Conservation (phyloP, 768 basidiomycete genomes). For the Termitomyces sp. region DNA sequence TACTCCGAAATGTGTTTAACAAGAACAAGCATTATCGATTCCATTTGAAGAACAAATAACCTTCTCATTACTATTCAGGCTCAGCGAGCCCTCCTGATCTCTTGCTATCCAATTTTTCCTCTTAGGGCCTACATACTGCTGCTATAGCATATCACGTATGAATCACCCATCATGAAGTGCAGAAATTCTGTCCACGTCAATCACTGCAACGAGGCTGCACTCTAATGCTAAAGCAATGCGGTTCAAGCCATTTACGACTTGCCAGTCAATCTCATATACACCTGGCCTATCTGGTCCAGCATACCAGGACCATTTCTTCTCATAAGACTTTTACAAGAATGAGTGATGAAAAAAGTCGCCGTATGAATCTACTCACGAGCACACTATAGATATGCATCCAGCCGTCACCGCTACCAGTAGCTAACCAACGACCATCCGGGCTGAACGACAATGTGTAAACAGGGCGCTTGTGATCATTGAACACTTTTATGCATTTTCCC, state of each 20-base stretch:
- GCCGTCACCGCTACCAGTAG: conserved; percentile 78
- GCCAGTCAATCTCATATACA: conserved; percentile 78
- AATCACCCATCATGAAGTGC: conserved; percentile 14
- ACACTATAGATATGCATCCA: conserved; percentile 67
- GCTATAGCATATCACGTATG: neutral
- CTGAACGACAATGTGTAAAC: conserved; percentile 75
- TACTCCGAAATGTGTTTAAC: too few relatives aligned
- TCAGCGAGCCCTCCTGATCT: too few relatives aligned
- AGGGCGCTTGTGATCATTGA: conserved; percentile 64
- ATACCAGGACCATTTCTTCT: conserved; percentile 61
- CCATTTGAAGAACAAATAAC: too few relatives aligned
- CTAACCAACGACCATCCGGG: conserved; percentile 65
- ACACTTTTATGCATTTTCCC: conserved; percentile 67
- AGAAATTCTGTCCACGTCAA: conserved; percentile 52
- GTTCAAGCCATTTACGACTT: conserved; percentile 42
- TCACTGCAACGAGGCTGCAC: conserved; percentile 58
- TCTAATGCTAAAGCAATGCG: conserved; percentile 69
- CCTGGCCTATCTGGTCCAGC: conserved; percentile 52
- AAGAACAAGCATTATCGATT: too few relatives aligned
- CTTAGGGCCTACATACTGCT: too few relatives aligned
- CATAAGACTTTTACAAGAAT: conserved; percentile 27
- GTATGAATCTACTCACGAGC: conserved; percentile 36
- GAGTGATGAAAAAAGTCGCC: neutral
- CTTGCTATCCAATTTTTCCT: too few relatives aligned
- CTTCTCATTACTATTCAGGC: too few relatives aligned